Conservation (phyloP, 306 rosid genomes). For the Vachellia collinsii region DNA sequence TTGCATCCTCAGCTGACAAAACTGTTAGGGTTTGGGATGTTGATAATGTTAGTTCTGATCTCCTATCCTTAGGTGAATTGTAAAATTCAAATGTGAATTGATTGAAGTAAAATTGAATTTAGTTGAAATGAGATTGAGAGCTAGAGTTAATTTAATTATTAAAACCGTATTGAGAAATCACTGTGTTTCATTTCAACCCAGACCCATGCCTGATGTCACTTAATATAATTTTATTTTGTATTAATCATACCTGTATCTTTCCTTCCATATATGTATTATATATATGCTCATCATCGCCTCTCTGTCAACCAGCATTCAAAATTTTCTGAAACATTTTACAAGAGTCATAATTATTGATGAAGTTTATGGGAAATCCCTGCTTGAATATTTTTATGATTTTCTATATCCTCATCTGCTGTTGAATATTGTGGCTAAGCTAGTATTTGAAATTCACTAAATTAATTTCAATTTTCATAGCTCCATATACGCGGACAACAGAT, state of each 20-base stretch:
- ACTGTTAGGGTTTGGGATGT: constrained; percentile 85
- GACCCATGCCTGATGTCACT: constrained; percentile 5
- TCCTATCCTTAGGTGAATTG: constrained; percentile 5
- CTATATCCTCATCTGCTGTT: background rate
- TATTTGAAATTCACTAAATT: background rate
- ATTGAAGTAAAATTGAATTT: background rate
- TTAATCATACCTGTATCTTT: background rate
- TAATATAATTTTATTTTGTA: background rate
- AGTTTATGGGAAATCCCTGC: background rate
- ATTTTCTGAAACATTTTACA: background rate
- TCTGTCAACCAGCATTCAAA: background rate
- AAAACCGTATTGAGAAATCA: background rate
- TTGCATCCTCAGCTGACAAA: constrained; percentile 87
- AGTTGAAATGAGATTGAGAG: constrained; percentile 21
- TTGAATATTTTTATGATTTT: background rate
- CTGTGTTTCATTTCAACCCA: background rate
- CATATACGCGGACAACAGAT: background rate
- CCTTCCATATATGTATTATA: background rate
- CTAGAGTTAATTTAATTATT: background rate
- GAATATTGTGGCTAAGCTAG: background rate
- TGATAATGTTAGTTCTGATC: constrained; percentile 65
- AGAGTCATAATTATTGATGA: constrained; percentile 8
- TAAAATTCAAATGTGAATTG: constrained; percentile 7
- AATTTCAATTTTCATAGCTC: background rate
- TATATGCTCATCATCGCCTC: background rate